Evolutionary conservation across 1,284 basidiomycete species (phyloP).

Genomic region (Tilletiaria anomala): DNA sequence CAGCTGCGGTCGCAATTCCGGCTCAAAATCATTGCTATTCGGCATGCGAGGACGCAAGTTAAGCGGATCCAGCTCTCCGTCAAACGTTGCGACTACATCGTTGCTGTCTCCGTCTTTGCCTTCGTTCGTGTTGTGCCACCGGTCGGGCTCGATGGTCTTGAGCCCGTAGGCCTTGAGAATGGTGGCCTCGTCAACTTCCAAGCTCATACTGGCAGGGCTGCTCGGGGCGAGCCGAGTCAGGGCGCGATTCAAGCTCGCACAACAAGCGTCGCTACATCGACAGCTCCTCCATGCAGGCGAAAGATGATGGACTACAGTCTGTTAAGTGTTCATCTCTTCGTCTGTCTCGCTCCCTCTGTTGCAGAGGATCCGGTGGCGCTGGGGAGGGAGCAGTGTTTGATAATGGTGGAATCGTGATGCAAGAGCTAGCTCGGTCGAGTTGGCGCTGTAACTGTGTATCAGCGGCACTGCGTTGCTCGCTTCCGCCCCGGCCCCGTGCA

Average conservation of each 20-base stretch:
- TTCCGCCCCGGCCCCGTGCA: no score
- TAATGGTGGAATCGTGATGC: no score
- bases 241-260: no score
- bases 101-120: conserved; percentile 7
- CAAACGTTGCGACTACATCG: conserved; percentile 1
- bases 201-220: conserved; percentile 11
- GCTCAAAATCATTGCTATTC: conserved; percentile 41
- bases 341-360: no score
- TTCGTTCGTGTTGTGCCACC: conserved; percentile 28
- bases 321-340: no score
- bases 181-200: conserved; percentile 31
- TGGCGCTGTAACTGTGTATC: no score
- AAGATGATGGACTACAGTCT: neutral
- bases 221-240: no score
- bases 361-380: no score
- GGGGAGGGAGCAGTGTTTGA: no score
- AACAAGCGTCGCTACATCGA: no score
- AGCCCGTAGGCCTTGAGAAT: conserved; percentile 41
- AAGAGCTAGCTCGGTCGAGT: no score
- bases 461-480: no score
- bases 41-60: conserved; percentile 23
- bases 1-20: conserved; percentile 19
- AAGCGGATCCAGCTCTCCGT: conserved; percentile 39
- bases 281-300: neutral
- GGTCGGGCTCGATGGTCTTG: conserved; percentile 36